phyloP scores from a whole-genome alignment of 192 early-diverging fungal genomes.

The Piromyces finnis region DNA sequence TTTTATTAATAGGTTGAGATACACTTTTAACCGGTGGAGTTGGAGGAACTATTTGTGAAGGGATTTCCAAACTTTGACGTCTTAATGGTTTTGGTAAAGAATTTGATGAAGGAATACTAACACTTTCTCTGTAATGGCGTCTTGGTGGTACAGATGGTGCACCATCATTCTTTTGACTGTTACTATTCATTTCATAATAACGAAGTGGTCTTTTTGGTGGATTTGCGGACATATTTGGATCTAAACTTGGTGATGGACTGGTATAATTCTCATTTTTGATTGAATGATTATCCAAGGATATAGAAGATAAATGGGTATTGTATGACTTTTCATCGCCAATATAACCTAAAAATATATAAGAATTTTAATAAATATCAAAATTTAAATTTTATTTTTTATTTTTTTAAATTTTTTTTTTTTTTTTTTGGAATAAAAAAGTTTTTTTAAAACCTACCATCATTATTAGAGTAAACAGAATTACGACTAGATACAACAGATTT shows the following conservation, averaged over 20 bases:
- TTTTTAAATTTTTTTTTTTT: no score
- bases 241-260: background rate
- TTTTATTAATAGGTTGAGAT: background rate
- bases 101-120: background rate
- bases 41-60: background rate
- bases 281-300: background rate
- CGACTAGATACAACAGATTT: background rate
- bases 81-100: background rate
- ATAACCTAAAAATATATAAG: background rate
- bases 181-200: background rate
- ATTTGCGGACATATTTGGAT: background rate
- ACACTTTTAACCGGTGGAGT: background rate
- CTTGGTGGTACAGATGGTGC: background rate
- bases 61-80: background rate
- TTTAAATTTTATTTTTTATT: no score
- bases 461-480: no score
- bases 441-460: no score
- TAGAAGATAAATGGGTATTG: background rate
- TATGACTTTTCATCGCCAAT: background rate
- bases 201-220: background rate
- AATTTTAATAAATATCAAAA: no score
- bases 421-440: no score
- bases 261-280: background rate
- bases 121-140: background rate
- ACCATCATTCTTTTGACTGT: background rate